Conservation (phyloP, 2,329 filamentous ascomycete genomes). For the Juglanconis juglandina region DNA sequence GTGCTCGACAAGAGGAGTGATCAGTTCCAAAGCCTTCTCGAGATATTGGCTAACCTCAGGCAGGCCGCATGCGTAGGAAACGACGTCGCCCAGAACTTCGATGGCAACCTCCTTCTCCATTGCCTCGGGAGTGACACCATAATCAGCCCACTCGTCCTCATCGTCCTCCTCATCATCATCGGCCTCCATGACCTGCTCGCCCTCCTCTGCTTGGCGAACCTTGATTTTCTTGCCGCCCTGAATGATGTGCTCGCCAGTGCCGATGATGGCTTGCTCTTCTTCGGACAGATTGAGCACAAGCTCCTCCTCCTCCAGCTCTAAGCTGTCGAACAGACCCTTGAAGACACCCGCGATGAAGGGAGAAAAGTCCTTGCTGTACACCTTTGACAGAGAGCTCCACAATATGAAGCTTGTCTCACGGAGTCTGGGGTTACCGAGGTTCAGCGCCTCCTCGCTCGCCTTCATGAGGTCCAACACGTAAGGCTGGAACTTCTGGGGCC, state of each 20-base stretch:
- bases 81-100: conserved; percentile 89
- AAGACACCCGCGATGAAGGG: conserved; percentile 76
- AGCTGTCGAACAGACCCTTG: conserved; percentile 75
- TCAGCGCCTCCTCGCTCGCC: conserved; percentile 84
- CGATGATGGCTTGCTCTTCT: conserved; percentile 69
- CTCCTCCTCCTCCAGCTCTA: conserved; percentile 87
- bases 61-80: conserved; percentile 77
- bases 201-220: conserved; percentile 60
- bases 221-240: conserved; percentile 83
- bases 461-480: conserved; percentile 89
- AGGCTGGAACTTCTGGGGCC: conserved; percentile 79
- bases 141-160: conserved; percentile 76
- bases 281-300: conserved; percentile 73
- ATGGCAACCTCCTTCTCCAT: conserved; percentile 97
- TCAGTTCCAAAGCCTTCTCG: conserved; percentile 79
- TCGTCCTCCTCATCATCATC: conserved; percentile 57
- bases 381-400: conserved; percentile 91
- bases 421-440: conserved; percentile 83
- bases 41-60: conserved; percentile 75
- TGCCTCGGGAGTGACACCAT: conserved; percentile 84
- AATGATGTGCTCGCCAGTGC: conserved; percentile 63
- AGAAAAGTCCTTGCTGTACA: conserved; percentile 81
- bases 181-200: conserved; percentile 59
- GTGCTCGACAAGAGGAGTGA: conserved; percentile 80
- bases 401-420: conserved; percentile 97